Conservation (phyloP, 148 eudicot species). For the Amaranthus cruentus region DNA sequence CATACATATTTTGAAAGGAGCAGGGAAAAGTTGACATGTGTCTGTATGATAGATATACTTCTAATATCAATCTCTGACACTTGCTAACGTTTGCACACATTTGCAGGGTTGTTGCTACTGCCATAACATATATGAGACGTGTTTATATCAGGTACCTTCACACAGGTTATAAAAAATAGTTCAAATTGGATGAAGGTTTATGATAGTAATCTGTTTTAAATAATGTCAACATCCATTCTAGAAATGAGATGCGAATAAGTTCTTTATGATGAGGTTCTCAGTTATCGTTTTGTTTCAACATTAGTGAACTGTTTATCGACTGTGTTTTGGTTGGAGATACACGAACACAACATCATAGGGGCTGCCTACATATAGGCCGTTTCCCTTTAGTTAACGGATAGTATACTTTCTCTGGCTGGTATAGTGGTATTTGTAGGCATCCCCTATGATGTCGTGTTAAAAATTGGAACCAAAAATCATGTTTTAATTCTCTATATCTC, state of each 20-base stretch:
- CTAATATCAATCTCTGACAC: not conserved
- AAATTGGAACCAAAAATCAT: too few species aligned
- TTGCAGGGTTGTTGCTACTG: constrained; percentile 98
- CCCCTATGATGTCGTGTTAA: too few species aligned
- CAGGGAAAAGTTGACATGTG: not conserved
- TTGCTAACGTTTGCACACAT: constrained; percentile 35
- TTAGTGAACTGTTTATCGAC: too few species aligned
- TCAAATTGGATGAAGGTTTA: not conserved
- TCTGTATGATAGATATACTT: not conserved
- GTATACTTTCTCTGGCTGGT: not conserved
- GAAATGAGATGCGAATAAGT: too few species aligned
- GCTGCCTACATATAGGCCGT: too few species aligned
- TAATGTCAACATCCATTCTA: too few species aligned
- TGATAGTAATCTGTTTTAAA: not conserved
- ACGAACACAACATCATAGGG: too few species aligned
- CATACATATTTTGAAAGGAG: not conserved
- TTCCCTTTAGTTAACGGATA: not conserved
- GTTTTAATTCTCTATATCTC: too few species aligned
- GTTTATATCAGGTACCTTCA: constrained; percentile 62
- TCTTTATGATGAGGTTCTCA: too few species aligned
- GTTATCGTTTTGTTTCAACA: too few species aligned
- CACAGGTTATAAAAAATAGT: not conserved
- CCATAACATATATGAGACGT: constrained; percentile 93
- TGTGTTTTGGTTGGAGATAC: too few species aligned
- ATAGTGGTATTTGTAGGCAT: not conserved